Conservation (phyloP, 1,139 yeast genomes). For the Chernovozyma sophiae-reginae region DNA sequence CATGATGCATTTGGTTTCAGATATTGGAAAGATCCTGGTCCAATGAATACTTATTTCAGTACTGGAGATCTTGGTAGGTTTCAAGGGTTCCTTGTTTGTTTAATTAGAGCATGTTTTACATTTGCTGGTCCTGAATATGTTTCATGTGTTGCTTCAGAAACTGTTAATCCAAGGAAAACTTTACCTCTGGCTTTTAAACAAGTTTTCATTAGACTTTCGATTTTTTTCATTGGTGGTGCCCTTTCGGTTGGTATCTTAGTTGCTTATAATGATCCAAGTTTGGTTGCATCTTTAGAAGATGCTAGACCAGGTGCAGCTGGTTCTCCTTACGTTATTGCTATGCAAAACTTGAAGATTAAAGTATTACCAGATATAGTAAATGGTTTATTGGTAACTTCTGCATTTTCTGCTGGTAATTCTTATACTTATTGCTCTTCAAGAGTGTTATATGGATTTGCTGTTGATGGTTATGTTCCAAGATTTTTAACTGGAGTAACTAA, state of each 20-base stretch:
- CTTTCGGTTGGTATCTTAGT: conserved; percentile 13
- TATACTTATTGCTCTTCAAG: conserved; percentile 64
- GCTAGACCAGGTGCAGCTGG: conserved; percentile 18
- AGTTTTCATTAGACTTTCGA: conserved; percentile 12
- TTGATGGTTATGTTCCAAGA: conserved; percentile 49
- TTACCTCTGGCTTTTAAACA: conserved; percentile 13
- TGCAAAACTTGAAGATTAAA: conserved; percentile 19
- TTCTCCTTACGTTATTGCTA: conserved; percentile 21
- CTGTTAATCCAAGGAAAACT: conserved; percentile 12
- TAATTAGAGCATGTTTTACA: conserved; percentile 18
- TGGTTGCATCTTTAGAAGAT: conserved; percentile 10
- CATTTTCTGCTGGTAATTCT: conserved; percentile 72
- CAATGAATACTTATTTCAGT: conserved; percentile 11
- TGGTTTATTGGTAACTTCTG: conserved; percentile 56
- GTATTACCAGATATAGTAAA: conserved; percentile 63
- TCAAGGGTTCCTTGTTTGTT: conserved; percentile 16
- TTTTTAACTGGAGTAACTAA: conserved; percentile 41
- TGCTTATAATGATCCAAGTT: conserved; percentile 12
- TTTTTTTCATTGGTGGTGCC: conserved; percentile 14
- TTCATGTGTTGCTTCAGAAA: conserved; percentile 14
- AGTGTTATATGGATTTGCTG: conserved; percentile 56
- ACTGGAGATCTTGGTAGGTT: conserved; percentile 18
- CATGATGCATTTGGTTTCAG: conserved; percentile 19
- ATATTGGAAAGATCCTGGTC: conserved; percentile 21
- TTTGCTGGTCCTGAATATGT: conserved; percentile 21